phyloP scores from a whole-genome alignment of 1,284 basidiomycete genomes.

The Fomes fomentarius region DNA sequence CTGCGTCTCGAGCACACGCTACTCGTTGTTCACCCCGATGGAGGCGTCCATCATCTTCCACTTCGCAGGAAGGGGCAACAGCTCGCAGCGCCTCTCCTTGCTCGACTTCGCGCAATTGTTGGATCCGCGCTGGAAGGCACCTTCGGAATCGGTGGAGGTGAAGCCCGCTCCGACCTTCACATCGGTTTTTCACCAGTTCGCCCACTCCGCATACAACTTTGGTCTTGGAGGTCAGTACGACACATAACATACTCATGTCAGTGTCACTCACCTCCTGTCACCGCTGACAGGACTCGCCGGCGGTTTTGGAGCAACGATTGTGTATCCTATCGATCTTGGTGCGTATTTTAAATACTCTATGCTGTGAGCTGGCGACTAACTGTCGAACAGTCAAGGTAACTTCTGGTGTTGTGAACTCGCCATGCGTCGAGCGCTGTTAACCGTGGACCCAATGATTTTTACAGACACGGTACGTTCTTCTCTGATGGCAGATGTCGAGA shows the following conservation, averaged over 20 bases:
- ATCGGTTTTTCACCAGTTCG: slow-evolving; percentile 54
- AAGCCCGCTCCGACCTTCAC: slow-evolving; percentile 30
- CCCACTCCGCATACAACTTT: slow-evolving; percentile 85
- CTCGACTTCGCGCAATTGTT: slow-evolving; percentile 90
- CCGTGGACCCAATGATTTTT: slow-evolving; percentile 9
- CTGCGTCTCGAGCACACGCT: slow-evolving; percentile 77
- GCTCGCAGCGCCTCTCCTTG: slow-evolving; percentile 71
- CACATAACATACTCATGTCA: slow-evolving; percentile 22
- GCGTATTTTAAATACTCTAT: slow-evolving; percentile 34
- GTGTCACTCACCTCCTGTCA: slow-evolving; percentile 1
- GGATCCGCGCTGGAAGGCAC: slow-evolving; percentile 83
- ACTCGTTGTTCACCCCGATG: slow-evolving; percentile 94
- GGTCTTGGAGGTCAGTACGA: slow-evolving; percentile 72
- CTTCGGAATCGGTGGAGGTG: slow-evolving; percentile 50
- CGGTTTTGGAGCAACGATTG: slow-evolving; percentile 89
- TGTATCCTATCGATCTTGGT: slow-evolving; percentile 95
- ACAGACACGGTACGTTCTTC: slow-evolving; percentile 63
- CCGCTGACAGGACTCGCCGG: slow-evolving; percentile 74
- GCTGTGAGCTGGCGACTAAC: slow-evolving; percentile 8
- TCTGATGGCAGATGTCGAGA: not conserved
- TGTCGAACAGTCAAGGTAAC: slow-evolving; percentile 65
- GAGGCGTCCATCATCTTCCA: slow-evolving; percentile 96
- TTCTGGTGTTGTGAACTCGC: not conserved
- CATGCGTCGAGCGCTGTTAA: slow-evolving; percentile 9
- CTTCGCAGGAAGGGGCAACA: slow-evolving; percentile 83